Base-by-base conservation (phyloP, 768 basidiomycete species). In the Boletus pseudopeckii region DNA sequence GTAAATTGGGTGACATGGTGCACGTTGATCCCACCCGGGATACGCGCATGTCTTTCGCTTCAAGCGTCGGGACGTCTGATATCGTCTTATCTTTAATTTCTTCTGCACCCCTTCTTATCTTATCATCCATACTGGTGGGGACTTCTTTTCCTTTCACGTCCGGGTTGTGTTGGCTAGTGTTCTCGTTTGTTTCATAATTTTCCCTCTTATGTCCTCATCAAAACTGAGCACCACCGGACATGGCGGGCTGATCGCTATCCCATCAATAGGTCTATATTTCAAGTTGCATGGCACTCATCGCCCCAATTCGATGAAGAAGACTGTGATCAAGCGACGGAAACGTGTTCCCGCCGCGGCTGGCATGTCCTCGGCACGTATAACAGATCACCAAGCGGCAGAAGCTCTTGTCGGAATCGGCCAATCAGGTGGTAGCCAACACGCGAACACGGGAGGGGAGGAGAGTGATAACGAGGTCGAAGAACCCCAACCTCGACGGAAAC, bases 231-330 rank as follows among this genome's bases (percentile, higher is more conserved):
- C 52, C 40, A n/a, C 11, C 10, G 38, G 22, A 15, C 39, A 24
- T 39, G 43, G 44, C 53, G 43, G 33, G 30, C 61, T 65, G 55
- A 69, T 48, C 37, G 10, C 42, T 49, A 53, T 57, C 47, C 39
- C 55, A 60, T 59, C 54, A 48, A 49, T 65, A 98, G 96, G 96
- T 52, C 81, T 99, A 9, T 99, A 98, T 75, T 97, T 92, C 80
- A 98, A 99, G 74, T 81, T 99, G 13, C 97, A 99, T 75, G 93
- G 94, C 45, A 92, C 91, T 2, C 94, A 98, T 64, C 85, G 97
- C 36, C 97, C 97, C 37, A 95, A 94, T 59, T 92, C 93, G 57
- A 96, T 99, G 94, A 98, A 97, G 74, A 98, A 98, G 78, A 90
- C 92, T 5, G 92, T 97, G 61, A 99, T 99, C 80, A 99, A 99